Evolutionary conservation across 106 monocot species (phyloP).

Genomic region (Iris macrosiphon): DNA sequence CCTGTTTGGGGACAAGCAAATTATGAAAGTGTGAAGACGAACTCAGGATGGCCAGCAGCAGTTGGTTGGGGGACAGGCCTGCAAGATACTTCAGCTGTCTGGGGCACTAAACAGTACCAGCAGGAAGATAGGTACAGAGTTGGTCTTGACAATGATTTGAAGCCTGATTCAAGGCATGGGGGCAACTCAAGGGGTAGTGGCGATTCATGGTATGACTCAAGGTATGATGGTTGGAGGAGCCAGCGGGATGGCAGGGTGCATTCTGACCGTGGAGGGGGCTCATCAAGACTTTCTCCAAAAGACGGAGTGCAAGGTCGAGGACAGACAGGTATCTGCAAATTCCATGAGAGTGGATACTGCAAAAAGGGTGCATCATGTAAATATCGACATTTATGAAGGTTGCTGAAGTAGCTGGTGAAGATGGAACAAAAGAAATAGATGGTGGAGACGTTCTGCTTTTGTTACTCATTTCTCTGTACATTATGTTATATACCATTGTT

Average conservation of each 20-base stretch:
- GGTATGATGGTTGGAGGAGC: slow-evolving; percentile 5
- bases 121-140: background rate
- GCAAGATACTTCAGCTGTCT: slow-evolving; percentile 6
- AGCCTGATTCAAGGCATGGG: background rate
- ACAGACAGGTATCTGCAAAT: slow-evolving; percentile 48
- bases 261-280: slow-evolving; percentile 19
- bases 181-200: slow-evolving; percentile 9
- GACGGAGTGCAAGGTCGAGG: slow-evolving; percentile 33
- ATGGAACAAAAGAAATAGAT: too few relatives aligned
- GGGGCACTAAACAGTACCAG: slow-evolving; percentile 15
- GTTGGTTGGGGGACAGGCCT: slow-evolving; percentile 12
- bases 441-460: too few relatives aligned
- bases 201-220: slow-evolving; percentile 7
- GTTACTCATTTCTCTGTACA: too few relatives aligned
- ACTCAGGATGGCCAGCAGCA: background rate
- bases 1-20: too few relatives aligned
- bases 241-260: slow-evolving; percentile 3
- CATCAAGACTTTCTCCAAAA: slow-evolving; percentile 17
- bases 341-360: slow-evolving; percentile 69
- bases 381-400: slow-evolving; percentile 49
- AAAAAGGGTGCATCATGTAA: slow-evolving; percentile 69
- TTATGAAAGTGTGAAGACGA: background rate
- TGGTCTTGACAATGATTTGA: background rate
- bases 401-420: too few relatives aligned
- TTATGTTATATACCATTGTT: too few relatives aligned